Percentiles rank a stretch among this genome's conserved stretches.
Evolutionary conservation across 352 stramenopile species (phyloP).

Genomic region (Globisporangium irregulare): DNA sequence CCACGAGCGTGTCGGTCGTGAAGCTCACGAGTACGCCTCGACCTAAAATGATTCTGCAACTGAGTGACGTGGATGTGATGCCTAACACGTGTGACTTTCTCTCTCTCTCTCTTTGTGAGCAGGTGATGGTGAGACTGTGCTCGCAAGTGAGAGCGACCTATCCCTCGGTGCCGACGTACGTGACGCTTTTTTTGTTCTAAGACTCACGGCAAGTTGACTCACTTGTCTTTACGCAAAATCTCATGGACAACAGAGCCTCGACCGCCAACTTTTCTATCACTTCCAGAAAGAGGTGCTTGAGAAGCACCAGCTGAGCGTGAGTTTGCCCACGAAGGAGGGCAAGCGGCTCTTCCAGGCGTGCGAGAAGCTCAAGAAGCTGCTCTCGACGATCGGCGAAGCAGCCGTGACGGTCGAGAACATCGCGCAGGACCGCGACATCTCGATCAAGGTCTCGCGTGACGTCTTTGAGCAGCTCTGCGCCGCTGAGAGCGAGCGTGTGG

Average conservation of each 20-base stretch:
- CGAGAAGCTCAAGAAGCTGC: constrained; percentile 87
- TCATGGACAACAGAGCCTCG: constrained; percentile 41
- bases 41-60: background rate
- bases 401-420: constrained; percentile 85
- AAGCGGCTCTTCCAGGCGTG: constrained; percentile 86
- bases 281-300: constrained; percentile 66
- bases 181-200: background rate
- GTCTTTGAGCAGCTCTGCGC: constrained; percentile 69
- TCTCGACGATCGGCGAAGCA: constrained; percentile 84
- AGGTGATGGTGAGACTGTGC: constrained; percentile 49
- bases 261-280: constrained; percentile 75
- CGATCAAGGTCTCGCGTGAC: constrained; percentile 67
- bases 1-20: constrained; percentile 66
- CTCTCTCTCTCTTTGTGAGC: background rate
- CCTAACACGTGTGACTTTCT: background rate
- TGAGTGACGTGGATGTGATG: background rate
- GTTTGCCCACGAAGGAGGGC: constrained; percentile 69
- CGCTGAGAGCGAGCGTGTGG: constrained; percentile 44
- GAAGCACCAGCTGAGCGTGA: constrained; percentile 51
- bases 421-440: constrained; percentile 74
- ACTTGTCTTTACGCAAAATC: background rate
- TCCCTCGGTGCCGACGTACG: constrained; percentile 55
- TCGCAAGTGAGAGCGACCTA: constrained; percentile 54
- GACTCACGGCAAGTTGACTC: background rate
- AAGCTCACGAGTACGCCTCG: constrained; percentile 48